phyloP scores from a whole-genome alignment of 2,329 filamentous ascomycete species.

The Metarhizium brunneum region DNA sequence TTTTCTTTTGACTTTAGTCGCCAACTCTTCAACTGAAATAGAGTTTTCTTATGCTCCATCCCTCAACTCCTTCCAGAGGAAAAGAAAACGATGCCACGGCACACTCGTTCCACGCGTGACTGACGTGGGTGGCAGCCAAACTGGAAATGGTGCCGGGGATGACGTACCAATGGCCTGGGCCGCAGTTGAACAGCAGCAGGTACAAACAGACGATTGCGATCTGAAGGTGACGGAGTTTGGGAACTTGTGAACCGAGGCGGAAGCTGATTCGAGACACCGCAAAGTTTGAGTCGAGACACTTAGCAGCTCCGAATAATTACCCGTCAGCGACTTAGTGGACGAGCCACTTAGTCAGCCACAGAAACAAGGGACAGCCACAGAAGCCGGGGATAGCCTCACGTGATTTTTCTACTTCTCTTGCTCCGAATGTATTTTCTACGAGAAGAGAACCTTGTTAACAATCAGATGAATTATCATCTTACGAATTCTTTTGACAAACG shows the following conservation, averaged over 20 bases:
- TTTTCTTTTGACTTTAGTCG: background rate
- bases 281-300: background rate
- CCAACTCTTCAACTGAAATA: background rate
- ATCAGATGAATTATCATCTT: too few relatives aligned
- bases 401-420: too few relatives aligned
- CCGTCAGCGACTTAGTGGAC: too few relatives aligned
- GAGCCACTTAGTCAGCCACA: too few relatives aligned
- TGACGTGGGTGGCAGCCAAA: conserved; percentile 1
- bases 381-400: too few relatives aligned
- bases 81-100: background rate
- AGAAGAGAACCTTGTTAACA: too few relatives aligned
- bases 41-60: background rate
- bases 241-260: background rate
- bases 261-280: background rate
- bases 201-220: background rate
- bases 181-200: background rate
- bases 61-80: too few relatives aligned
- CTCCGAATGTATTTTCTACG: too few relatives aligned
- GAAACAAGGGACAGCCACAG: too few relatives aligned
- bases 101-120: background rate
- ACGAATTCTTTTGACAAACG: too few relatives aligned
- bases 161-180: conserved; percentile 1
- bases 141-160: background rate
- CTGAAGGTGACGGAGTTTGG: background rate
- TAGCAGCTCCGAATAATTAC: background rate